Evolutionary conservation across 805 yeast species (phyloP), one percentile per base, ranked within the genome.

Genomic region (Suhomyces sp.): DNA sequence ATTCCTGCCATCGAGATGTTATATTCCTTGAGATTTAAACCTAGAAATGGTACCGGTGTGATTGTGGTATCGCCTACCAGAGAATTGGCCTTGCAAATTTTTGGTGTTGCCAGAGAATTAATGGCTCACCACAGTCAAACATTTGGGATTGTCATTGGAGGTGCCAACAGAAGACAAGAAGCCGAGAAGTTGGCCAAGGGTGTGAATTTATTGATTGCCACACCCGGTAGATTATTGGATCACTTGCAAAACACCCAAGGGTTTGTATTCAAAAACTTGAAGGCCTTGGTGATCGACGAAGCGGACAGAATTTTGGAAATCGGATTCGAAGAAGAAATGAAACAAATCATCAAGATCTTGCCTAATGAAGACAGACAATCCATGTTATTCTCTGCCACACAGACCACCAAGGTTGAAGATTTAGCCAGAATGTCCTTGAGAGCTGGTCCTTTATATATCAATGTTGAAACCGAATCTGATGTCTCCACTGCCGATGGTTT

Each of bases 261-360:
- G 2, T 91, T 91, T 58, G 84, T 88, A 2, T 93, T 87, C 76
- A 88, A 88, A 71, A 93, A 93, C 66, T 74, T 93, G 61, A 90
- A 90, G 65, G 95, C 98, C 4, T 72, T 93, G 44, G 79, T 95
- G 37, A 90, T 93, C 49, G 99, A 93, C 63, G 99, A 93, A 66
- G 99, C 99, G 27, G 99, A 93, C 62, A 79, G 98, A 66, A 93
- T 93, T 50, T 72, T 93, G 56, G 98, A 95, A 62, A 88, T 90
- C 54, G 98, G 98, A 43, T 93, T 93, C 68, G 98, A 93, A 69
- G 98, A 95, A 50, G 99, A 93, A 70, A 93, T 93, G 98, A 84
- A 77, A 60, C 98, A 93, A 65, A 93, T 93, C 56, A 87, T 93
- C 54, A 87, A 83, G 63, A 87, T 95, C 44, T 70, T 93, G 53